These are phyloP conservation scores for Chionographis japonica DNA, from an alignment of 106 monocot genomes.

Conservation along the genomic window DNA sequence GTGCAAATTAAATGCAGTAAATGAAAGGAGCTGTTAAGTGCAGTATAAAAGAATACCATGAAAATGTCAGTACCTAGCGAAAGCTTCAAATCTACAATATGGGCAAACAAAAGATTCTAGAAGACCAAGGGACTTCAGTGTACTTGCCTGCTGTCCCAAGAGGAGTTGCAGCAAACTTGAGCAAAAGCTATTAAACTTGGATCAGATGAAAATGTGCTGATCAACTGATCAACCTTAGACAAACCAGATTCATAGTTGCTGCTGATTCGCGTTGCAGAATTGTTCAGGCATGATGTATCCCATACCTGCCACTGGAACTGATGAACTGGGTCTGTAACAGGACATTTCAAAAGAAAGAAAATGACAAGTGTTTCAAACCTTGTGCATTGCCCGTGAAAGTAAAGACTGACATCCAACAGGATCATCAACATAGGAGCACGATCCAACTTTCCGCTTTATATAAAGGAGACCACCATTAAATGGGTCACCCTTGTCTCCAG, in stretches of 20 bases:
- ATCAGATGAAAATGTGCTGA: constrained; percentile 92
- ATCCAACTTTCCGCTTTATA: constrained; percentile 92
- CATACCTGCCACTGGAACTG: constrained; percentile 37
- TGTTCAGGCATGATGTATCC: constrained; percentile 26
- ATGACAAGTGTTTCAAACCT: constrained; percentile 31
- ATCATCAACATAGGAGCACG: constrained; percentile 93
- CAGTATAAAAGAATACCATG: too few species aligned
- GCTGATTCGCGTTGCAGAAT: constrained; percentile 3
- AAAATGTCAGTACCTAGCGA: too few species aligned
- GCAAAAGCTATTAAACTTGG: constrained; percentile 95
- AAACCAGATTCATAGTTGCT: constrained; percentile 17
- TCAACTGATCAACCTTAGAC: constrained; percentile 74
- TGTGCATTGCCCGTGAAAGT: constrained; percentile 86
- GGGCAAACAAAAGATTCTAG: not conserved
- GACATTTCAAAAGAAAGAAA: constrained; percentile 1
- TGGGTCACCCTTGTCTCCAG: constrained; percentile 65
- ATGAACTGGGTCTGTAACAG: not conserved
- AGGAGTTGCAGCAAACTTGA: constrained; percentile 63
- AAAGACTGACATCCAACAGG: constrained; percentile 93
- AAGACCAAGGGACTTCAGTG: not conserved
- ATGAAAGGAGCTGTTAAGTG: too few species aligned
- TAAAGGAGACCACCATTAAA: constrained; percentile 78
- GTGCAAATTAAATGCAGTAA: too few species aligned
- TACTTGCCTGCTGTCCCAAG: constrained; percentile 55
- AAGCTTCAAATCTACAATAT: too few species aligned